These are phyloP conservation scores for Kuraishia floccosa DNA, from an alignment of 805 yeast species.

Conservation along the genomic window DNA sequence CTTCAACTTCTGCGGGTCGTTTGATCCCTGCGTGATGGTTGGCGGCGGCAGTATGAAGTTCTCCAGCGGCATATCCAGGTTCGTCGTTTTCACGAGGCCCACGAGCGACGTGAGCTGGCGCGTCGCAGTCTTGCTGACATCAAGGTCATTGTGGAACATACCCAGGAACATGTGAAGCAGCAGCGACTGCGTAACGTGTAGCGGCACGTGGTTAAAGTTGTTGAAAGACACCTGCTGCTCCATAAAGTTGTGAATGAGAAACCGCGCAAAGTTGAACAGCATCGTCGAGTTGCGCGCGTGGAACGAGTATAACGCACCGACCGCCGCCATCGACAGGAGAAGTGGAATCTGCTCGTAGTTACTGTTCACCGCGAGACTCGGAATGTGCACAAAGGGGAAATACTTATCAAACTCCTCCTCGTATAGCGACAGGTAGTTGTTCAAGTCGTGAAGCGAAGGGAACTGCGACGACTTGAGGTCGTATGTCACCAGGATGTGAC, in stretches of 20 bases:
- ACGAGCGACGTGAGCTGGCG: conserved; percentile 42
- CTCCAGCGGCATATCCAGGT: conserved; percentile 38
- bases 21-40: conserved; percentile 11
- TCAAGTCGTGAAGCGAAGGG: conserved; percentile 68
- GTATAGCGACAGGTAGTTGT: conserved; percentile 64
- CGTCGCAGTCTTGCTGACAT: conserved; percentile 35
- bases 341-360: conserved; percentile 50
- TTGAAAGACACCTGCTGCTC: conserved; percentile 35
- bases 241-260: conserved; percentile 53
- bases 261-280: conserved; percentile 56
- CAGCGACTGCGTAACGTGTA: conserved; percentile 45
- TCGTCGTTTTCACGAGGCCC: conserved; percentile 40
- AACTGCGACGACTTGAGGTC: conserved; percentile 48
- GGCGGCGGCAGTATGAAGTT: conserved; percentile 30
- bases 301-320: conserved; percentile 82
- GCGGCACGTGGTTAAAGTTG: conserved; percentile 41
- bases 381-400: conserved; percentile 77
- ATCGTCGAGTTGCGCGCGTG: conserved; percentile 69
- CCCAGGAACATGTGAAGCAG: conserved; percentile 44
- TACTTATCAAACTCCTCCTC: conserved; percentile 71
- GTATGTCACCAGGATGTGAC: conserved; percentile 40
- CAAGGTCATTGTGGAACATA: conserved; percentile 43
- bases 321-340: conserved; percentile 69
- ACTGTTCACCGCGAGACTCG: conserved; percentile 37
- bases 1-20: conserved; percentile 17